Conservation (phyloP, 2,329 filamentous ascomycete species). For the Huntiella omanensis region DNA sequence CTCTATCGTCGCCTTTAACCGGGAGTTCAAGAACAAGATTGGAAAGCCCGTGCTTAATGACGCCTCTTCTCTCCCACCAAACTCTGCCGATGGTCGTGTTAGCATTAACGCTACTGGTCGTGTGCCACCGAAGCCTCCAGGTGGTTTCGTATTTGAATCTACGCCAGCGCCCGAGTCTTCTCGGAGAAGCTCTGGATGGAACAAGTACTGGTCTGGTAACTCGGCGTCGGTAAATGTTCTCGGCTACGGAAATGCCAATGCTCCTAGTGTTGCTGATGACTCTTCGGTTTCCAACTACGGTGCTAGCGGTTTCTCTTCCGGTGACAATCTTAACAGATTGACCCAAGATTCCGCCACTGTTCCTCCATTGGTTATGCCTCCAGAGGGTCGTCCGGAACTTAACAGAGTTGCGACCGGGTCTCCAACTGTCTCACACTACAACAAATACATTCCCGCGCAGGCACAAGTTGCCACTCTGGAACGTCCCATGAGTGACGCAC, state of each 20-base stretch:
- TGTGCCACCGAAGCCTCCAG: conserved; percentile 7
- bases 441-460: conserved; percentile 29
- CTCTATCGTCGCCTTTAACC: conserved; percentile 40
- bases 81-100: conserved; percentile 2
- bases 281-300: conserved; percentile 23
- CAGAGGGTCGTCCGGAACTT: conserved; percentile 39
- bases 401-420: conserved; percentile 50
- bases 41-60: conserved; percentile 38
- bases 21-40: conserved; percentile 43
- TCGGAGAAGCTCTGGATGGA: conserved; percentile 55
- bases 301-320: conserved; percentile 23
- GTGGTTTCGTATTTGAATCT: conserved; percentile 2
- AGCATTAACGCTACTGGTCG: conserved; percentile 9
- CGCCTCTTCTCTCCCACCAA: neutral
- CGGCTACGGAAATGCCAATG: conserved; percentile 33
- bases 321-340: conserved; percentile 23
- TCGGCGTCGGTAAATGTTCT: conserved; percentile 45
- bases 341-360: conserved; percentile 52
- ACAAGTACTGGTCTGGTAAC: conserved; percentile 58
- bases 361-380: conserved; percentile 43
- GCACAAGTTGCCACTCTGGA: conserved; percentile 40
- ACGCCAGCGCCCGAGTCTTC: conserved; percentile 14
- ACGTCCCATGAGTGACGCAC: conserved; percentile 31
- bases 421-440: conserved; percentile 46
- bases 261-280: conserved; percentile 23